These are phyloP conservation scores for Coriaria nepalensis DNA, from an alignment of 306 rosid genomes.

Conservation along the genomic window DNA sequence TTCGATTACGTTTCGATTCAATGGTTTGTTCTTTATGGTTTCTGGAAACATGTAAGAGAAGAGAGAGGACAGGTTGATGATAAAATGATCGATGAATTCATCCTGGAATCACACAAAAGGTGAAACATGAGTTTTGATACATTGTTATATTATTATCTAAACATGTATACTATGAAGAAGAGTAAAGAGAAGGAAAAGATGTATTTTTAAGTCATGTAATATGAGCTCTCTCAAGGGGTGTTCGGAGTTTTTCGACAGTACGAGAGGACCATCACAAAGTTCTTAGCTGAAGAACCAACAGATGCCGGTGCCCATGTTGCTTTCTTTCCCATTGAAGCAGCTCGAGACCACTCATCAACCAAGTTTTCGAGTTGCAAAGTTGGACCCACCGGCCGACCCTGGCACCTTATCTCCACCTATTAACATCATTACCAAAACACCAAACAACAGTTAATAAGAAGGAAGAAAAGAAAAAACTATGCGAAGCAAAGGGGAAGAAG, in stretches of 20 bases:
- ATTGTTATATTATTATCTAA: too few species aligned
- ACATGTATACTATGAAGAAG: too few species aligned
- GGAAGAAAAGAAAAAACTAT: not conserved
- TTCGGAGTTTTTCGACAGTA: constrained; percentile 45
- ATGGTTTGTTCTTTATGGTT: too few species aligned
- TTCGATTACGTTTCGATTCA: too few species aligned
- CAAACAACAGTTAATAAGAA: not conserved
- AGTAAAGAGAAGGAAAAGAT: too few species aligned
- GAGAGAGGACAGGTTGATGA: too few species aligned
- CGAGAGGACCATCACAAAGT: constrained; percentile 86
- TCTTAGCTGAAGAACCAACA: constrained; percentile 90
- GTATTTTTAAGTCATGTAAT: too few species aligned
- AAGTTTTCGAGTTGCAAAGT: constrained; percentile 51
- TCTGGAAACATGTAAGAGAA: too few species aligned
- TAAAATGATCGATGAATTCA: too few species aligned
- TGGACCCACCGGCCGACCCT: constrained; percentile 70
- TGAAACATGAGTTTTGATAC: too few species aligned
- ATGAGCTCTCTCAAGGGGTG: constrained; percentile 1
- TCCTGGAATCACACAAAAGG: too few species aligned
- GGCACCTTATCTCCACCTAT: constrained; percentile 81
- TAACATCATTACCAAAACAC: not conserved
- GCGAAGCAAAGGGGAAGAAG: not conserved
- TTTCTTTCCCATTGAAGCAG: constrained; percentile 54
- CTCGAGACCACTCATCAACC: constrained; percentile 79
- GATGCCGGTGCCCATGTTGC: constrained; percentile 30